A percentile compares a stretch with the other conserved stretches of the same genome.
Evolutionary conservation across 208 protist genomes (phyloP).

Genomic region (Acanthamoeba pearcei): DNA sequence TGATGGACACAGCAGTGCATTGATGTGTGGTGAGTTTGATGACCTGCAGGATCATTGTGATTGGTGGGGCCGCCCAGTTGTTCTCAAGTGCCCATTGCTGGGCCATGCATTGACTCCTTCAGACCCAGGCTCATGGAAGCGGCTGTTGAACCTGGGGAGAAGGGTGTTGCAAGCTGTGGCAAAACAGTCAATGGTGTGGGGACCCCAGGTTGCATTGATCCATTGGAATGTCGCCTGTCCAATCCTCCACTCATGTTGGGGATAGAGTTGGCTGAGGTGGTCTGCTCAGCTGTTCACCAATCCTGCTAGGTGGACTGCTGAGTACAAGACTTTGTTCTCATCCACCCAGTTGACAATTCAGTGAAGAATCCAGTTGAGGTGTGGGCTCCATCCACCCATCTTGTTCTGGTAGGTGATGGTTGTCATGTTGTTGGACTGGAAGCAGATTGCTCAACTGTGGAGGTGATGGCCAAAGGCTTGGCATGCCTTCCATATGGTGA

Average conservation of each 20-base stretch:
- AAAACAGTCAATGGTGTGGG: not conserved
- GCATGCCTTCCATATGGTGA: not conserved
- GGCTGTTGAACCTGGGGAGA: not conserved
- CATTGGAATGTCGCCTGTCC: not conserved
- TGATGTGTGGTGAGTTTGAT: not conserved
- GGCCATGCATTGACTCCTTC: not conserved
- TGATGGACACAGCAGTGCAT: not conserved
- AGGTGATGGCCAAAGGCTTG: not conserved
- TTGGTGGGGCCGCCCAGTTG: conserved; percentile 15
- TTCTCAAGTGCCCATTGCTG: not conserved
- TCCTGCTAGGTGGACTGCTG: not conserved
- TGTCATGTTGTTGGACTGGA: not conserved
- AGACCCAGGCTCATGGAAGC: not conserved
- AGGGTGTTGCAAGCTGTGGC: not conserved
- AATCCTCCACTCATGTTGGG: not conserved
- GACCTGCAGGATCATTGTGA: not conserved
- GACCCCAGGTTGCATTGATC: not conserved
- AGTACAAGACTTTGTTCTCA: not conserved
- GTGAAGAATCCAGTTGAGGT: not conserved
- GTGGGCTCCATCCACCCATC: not conserved
- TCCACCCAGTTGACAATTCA: not conserved
- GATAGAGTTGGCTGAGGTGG: not conserved
- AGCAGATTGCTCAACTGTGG: not conserved
- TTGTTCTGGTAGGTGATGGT: not conserved
- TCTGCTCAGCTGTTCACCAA: not conserved